A percentile compares a stretch with the other conserved stretches of the same genome.
These are phyloP conservation scores for Heterobasidion annosum DNA, from an alignment of 1,284 basidiomycete species.

Conservation along the genomic window DNA sequence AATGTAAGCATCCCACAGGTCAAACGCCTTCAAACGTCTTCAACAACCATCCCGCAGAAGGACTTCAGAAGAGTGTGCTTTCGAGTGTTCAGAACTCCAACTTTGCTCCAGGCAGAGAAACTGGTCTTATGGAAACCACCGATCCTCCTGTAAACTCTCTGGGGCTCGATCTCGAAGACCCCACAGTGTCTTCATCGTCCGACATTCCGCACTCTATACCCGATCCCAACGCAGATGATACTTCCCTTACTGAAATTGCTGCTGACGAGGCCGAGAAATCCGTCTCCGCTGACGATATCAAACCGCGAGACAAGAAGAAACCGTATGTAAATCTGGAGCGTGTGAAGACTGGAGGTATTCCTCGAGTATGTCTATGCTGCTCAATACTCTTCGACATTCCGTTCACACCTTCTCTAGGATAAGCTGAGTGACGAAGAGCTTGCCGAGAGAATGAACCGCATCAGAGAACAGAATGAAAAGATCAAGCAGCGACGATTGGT, in stretches of 20 bases:
- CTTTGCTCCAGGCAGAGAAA: not conserved
- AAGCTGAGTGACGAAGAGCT: slow-evolving; percentile 68
- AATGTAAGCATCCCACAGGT: too few species aligned
- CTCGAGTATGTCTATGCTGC: slow-evolving; percentile 40
- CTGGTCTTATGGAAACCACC: slow-evolving; percentile 2
- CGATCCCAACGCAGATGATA: not conserved
- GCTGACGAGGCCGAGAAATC: not conserved
- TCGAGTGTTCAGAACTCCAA: not conserved
- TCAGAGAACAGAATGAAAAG: slow-evolving; percentile 71
- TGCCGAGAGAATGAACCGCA: slow-evolving; percentile 61
- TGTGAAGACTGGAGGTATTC: slow-evolving; percentile 69
- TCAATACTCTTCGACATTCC: not conserved
- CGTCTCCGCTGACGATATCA: slow-evolving; percentile 6
- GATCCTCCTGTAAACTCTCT: slow-evolving; percentile 42
- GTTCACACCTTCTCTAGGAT: slow-evolving; percentile 34
- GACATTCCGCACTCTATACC: not conserved
- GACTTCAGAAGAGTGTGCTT: not conserved
- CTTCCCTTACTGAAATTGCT: not conserved
- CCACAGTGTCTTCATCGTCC: slow-evolving; percentile 17
- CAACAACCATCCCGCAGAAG: too few species aligned
- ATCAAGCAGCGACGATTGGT: slow-evolving; percentile 71
- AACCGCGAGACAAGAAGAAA: slow-evolving; percentile 20
- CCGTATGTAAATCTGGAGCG: slow-evolving; percentile 72
- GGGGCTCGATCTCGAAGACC: slow-evolving; percentile 53
- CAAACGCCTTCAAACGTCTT: too few species aligned